Evolutionary conservation across 768 basidiomycete species (phyloP).

Genomic region (Lenzites betulinus): DNA sequence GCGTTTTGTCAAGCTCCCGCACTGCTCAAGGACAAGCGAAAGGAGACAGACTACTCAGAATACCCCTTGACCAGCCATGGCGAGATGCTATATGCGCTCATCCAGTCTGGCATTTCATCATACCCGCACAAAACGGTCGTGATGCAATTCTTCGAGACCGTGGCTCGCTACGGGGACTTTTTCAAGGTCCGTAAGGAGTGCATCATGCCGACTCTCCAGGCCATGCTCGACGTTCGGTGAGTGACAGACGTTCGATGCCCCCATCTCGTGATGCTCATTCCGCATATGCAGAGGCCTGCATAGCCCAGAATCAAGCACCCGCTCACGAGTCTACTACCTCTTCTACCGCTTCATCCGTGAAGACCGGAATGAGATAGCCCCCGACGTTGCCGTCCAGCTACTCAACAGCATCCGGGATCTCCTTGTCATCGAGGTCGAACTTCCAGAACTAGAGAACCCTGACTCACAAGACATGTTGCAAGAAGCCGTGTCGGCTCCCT

Average conservation of each 20-base stretch:
- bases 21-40: conserved; percentile 67
- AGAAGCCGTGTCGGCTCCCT: conserved; percentile 76
- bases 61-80: conserved; percentile 90
- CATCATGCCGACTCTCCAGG: conserved; percentile 83
- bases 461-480: conserved; percentile 70
- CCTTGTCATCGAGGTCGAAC: conserved; percentile 69
- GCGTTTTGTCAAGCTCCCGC: conserved; percentile 82
- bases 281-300: conserved; percentile 72
- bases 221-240: conserved; percentile 83
- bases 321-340: conserved; percentile 85
- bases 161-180: conserved; percentile 92
- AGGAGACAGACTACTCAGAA: conserved; percentile 68
- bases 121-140: conserved; percentile 85
- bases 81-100: conserved; percentile 82
- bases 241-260: conserved; percentile 27
- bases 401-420: conserved; percentile 77
- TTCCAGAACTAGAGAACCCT: conserved; percentile 75
- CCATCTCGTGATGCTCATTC: background rate
- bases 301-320: conserved; percentile 65
- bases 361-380: conserved; percentile 72
- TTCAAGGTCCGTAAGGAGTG: conserved; percentile 92
- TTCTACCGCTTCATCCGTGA: conserved; percentile 93
- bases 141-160: conserved; percentile 92
- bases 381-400: conserved; percentile 68
- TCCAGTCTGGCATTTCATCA: conserved; percentile 77